phyloP scores from a whole-genome alignment of 2,329 filamentous ascomycete species.

The Pseudogymnoascus destructans region DNA sequence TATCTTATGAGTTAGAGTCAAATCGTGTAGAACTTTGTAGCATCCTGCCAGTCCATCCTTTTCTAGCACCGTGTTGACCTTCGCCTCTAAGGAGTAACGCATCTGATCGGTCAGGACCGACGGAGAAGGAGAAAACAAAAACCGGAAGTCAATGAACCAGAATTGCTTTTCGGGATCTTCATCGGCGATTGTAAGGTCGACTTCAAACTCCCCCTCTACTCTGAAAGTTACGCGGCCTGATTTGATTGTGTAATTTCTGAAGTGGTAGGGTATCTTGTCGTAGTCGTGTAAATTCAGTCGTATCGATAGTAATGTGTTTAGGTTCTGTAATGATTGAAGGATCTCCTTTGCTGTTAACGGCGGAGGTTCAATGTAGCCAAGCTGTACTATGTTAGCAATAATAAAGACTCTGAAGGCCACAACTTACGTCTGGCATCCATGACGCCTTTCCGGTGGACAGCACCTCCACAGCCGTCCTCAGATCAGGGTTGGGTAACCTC shows the following conservation, averaged over 20 bases:
- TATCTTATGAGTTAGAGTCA: constrained; percentile 83
- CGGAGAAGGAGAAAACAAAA: constrained; percentile 62
- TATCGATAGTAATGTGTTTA: constrained; percentile 73
- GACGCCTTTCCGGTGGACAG: constrained; percentile 64
- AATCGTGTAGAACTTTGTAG: constrained; percentile 77
- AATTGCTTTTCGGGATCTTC: constrained; percentile 76
- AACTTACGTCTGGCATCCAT: constrained; percentile 64
- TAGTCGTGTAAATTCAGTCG: constrained; percentile 76
- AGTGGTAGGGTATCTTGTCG: constrained; percentile 59
- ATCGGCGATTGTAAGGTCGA: constrained; percentile 81
- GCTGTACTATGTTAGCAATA: constrained; percentile 30
- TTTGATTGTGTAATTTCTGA: constrained; percentile 63
- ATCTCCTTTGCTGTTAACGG: constrained; percentile 59
- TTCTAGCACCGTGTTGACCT: constrained; percentile 57
- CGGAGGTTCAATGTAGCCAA: constrained; percentile 65
- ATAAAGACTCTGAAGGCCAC: background rate
- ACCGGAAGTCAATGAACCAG: constrained; percentile 87
- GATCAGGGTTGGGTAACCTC: constrained; percentile 76
- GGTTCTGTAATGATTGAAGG: constrained; percentile 59
- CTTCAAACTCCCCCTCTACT: constrained; percentile 74
- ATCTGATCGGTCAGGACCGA: constrained; percentile 47
- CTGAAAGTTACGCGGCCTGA: constrained; percentile 85
- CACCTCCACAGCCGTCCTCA: constrained; percentile 78
- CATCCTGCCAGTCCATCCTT: constrained; percentile 64
- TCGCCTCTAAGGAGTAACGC: constrained; percentile 52